Evolutionary conservation across 371 early-diverging fungal species (phyloP), one percentile per base, ranked within the genome.

Genomic region (Dentiscutata heterogama): DNA sequence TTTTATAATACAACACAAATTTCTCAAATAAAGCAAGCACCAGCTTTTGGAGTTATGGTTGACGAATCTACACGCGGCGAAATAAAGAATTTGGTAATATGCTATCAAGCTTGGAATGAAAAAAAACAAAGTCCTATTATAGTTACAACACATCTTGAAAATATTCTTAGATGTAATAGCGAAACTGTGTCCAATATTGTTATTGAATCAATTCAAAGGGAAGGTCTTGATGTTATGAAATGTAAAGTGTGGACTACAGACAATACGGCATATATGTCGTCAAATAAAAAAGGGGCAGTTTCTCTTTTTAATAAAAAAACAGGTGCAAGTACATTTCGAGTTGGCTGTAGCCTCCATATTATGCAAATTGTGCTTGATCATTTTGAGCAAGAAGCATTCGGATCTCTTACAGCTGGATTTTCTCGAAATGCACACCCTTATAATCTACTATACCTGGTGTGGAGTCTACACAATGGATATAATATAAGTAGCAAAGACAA

Each of bases 11-110:
- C 3, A 4, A 39, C 46, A 22, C 22, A 35, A 70, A 35, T 70
- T 22, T 20, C 2, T n/a, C 42, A 42, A 42, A 46, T 70, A 4
- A 20, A 10, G 39, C n/a, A n/a, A 11, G 46, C 70, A 42, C 46
- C 3, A 42, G 2, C 11, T n/a, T 70, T 46, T 72, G 42, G 22
- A 1, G 51, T 72, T 29, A 72, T 72, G 29, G 50, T 50, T 50
- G 16, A 72, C 51, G 13, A 72, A 72, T 72, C 72, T 20, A 72
- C 27, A 22, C 22, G 25, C 11, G 53, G 13, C 3, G 29, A 53
- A 72, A 72, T 50, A 50, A 72, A 72, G 50, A 50, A 53, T 72
- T 72, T 53, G 11, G 31, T 72, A 10, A 39, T 46, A 50, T 22
- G 10, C 25, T 72, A 29, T 72, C 22, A 42, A 72, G n/a, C 22